Evolutionary conservation across 352 stramenopile species (phyloP), one percentile per base, ranked within the genome.

Genomic region (Globisporangium emineosum): DNA sequence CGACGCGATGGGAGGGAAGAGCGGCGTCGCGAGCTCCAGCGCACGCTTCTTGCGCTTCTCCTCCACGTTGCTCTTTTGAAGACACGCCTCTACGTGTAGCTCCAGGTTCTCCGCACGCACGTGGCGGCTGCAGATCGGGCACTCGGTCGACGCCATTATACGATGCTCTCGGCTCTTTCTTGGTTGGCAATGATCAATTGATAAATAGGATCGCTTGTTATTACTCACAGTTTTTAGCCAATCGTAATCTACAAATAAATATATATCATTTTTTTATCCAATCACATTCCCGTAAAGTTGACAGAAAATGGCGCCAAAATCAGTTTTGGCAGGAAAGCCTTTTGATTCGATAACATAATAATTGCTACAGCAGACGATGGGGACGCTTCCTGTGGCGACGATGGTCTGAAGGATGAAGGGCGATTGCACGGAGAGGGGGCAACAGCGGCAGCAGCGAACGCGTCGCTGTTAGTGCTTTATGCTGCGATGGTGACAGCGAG

Each of bases 121-220:
- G 66, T 91, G 83, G 12, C 86, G 80, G 35, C 74, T 88, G 64
- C 86, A 94, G 62, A 94, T 89, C 66, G 86, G 86, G 56, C 86
- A 94, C 40, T 67, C 69, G 17, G 61, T 77, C 2, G 77, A 69
- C 37, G 70, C 54, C 71, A 83, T 86, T 57, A 0, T 32, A n/a
- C 29, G 29, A 32, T 19, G 23, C 23, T 57, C 37, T 15, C 23
- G 10, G 40, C 6, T 6, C 29, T 5, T 6, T 3, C 9, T 40
- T 57, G 51, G n/a, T 42, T 57, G 50, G n/a, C 29, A 42, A 56
- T 35, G n/a, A n/a, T n/a, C n/a, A n/a, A n/a, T n/a, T n/a, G n/a
- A n/a, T n/a, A n/a, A n/a, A n/a, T n/a, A n/a, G n/a, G n/a, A n/a
- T n/a, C n/a, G n/a, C n/a, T n/a, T n/a, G n/a, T n/a, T n/a, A n/a